Conservation (phyloP, 2,329 filamentous ascomycete species). For the Talaromyces rugulosus region DNA sequence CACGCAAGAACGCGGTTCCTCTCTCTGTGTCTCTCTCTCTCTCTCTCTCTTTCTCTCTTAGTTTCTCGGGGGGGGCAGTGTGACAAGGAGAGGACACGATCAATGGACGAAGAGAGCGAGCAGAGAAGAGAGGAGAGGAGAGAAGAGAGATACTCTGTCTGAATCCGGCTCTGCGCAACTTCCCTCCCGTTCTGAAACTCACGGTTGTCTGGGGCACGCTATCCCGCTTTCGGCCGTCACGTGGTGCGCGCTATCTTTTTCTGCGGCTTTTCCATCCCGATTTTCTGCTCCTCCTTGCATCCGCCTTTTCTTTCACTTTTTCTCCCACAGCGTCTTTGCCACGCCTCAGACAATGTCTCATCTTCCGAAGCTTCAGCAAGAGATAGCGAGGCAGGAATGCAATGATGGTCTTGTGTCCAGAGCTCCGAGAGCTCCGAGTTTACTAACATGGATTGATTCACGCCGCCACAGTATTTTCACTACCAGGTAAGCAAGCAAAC, state of each 20-base stretch:
- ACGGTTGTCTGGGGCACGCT: conserved; percentile 13
- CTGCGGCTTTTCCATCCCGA: conserved; percentile 13
- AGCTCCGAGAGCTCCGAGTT: background rate
- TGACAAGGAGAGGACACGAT: background rate
- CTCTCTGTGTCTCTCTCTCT: background rate
- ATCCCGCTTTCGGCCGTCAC: conserved; percentile 14
- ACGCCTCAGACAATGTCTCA: background rate
- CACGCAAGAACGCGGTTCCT: background rate
- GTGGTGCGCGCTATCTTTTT: conserved; percentile 16
- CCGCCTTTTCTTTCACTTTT: background rate
- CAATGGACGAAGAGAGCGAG: background rate
- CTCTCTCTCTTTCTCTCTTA: too few species aligned
- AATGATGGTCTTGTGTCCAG: background rate
- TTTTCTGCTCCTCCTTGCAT: conserved; percentile 14
- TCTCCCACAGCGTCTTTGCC: background rate
- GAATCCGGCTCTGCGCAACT: conserved; percentile 2
- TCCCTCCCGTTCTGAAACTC: conserved; percentile 8
- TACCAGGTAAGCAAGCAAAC: conserved; percentile 13
- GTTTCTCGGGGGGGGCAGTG: background rate
- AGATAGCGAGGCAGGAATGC: background rate
- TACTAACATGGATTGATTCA: background rate
- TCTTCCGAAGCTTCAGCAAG: background rate
- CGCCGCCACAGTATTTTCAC: background rate
- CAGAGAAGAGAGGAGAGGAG: background rate
- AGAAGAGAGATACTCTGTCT: conserved; percentile 7